Evolutionary conservation across 139 green algal genomes (phyloP).

Genomic region (Picochlorum costavermella): DNA sequence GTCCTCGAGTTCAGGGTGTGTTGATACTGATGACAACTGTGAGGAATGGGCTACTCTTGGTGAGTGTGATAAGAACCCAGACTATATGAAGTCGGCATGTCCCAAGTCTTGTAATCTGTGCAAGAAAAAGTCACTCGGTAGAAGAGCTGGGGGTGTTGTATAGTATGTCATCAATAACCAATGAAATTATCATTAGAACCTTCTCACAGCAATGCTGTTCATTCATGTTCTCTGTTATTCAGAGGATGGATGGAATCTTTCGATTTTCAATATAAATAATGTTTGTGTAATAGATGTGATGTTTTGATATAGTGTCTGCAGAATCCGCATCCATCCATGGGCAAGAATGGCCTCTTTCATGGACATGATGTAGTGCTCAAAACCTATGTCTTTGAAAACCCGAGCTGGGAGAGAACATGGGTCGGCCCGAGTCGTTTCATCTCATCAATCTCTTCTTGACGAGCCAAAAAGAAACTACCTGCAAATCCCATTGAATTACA

Average conservation of each 20-base stretch:
- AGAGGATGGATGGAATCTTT: no score
- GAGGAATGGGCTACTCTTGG: slow-evolving; percentile 26
- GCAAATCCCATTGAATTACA: slow-evolving; percentile 72
- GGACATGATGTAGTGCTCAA: not conserved
- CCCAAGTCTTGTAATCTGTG: slow-evolving; percentile 8
- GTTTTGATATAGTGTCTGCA: no score
- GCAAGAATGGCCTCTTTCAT: not conserved
- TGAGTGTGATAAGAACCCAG: slow-evolving; percentile 29
- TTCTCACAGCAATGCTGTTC: no score
- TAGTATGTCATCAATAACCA: not conserved
- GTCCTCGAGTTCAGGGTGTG: not conserved
- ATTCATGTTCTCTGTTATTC: no score
- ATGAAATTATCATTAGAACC: no score
- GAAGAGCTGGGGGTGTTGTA: not conserved
- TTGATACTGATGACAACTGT: slow-evolving; percentile 15
- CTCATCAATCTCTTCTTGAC: slow-evolving; percentile 43
- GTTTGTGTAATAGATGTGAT: no score
- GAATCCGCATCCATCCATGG: not conserved
- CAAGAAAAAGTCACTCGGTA: not conserved
- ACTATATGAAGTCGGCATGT: slow-evolving; percentile 23
- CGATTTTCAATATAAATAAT: no score
- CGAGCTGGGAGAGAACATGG: slow-evolving; percentile 35
- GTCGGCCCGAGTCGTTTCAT: slow-evolving; percentile 34
- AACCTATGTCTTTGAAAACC: not conserved
- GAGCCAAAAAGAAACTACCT: slow-evolving; percentile 61